These are phyloP conservation scores for Suillus hirtellus DNA, from an alignment of 768 basidiomycete genomes.

Conservation along the genomic window DNA sequence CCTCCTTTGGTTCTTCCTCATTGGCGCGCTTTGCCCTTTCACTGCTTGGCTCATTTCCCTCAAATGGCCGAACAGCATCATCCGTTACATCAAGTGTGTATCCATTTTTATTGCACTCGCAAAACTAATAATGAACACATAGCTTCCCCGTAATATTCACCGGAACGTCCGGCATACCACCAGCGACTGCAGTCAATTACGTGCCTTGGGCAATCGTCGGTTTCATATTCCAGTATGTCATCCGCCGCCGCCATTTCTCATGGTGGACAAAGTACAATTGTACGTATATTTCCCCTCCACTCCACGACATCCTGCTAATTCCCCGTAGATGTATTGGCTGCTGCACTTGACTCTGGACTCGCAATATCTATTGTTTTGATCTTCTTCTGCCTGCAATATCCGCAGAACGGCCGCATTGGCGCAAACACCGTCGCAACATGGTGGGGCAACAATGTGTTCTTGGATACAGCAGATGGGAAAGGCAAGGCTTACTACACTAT, in stretches of 20 bases:
- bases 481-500: conserved; percentile 29
- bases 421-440: conserved; percentile 47
- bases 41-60: conserved; percentile 49
- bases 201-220: conserved; percentile 45
- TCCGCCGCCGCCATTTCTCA: conserved; percentile 29
- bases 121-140: conserved; percentile 3
- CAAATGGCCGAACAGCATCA: conserved; percentile 59
- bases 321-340: conserved; percentile 28
- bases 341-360: conserved; percentile 32
- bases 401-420: conserved; percentile 41
- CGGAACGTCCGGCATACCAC: conserved; percentile 41
- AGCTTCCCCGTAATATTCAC: conserved; percentile 41
- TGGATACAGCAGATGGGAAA: conserved; percentile 38
- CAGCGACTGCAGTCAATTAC: conserved; percentile 49
- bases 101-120: not conserved
- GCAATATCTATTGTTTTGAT: conserved; percentile 16
- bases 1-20: conserved; percentile 71
- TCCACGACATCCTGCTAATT: not conserved
- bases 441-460: conserved; percentile 64
- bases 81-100: conserved; percentile 58
- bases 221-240: conserved; percentile 44
- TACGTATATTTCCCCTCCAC: not conserved
- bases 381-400: conserved; percentile 37
- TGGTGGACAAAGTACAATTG: conserved; percentile 42
- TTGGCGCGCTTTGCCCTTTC: conserved; percentile 62